Evolutionary conservation across 2,329 filamentous ascomycete species (phyloP), one percentile per base, ranked within the genome.

Genomic region (Microcera coccophila): DNA sequence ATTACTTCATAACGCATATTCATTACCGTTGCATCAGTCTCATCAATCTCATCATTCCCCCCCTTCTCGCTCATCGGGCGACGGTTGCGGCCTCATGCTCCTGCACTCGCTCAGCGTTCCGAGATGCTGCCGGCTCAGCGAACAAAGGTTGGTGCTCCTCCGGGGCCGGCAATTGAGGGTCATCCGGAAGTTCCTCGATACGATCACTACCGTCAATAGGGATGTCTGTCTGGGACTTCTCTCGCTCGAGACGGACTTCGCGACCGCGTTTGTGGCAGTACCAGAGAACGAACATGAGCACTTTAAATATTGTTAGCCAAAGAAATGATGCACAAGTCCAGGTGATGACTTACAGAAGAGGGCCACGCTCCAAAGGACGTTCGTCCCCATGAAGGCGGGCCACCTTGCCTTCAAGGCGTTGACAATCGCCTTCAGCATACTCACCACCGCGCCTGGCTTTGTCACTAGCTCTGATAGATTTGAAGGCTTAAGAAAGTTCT

Each of bases 241-340:
- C 76, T 38, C 64, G 12, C 60, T 85, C 84, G 11, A 97, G 78
- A 38, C 93, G 80, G 5, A 82, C 83, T 69, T 98, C 91, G 34
- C 82, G 82, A 29, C 93, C 93, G 41, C 93, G 86, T 72, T 97
- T 97, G 68, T 97, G 85, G 69, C 90, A 97, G 69, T 97, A 98
- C 90, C 91, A 98, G 57, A 97, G 83, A 34, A 95, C 88, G 62
- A 95, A 93, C 43, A 98, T 78, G 14, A 97, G 76, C 41, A 97
- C 87, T 87, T 57, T 15, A 57, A 51, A 36, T 35, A 19, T 19
- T 15, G 22, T 52, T 36, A 49, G 46, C 12, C n/a, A 21, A 33
- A 16, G 5, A 9, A 7, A 5, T 18, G 14, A 18, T n/a, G 9
- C 4, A 28, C 4, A 14, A 15, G 31, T 11, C 20, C 3, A 14